These are phyloP conservation scores for Parietichytrium sp. DNA, from an alignment of 108 stramenopile genomes.

Conservation along the genomic window DNA sequence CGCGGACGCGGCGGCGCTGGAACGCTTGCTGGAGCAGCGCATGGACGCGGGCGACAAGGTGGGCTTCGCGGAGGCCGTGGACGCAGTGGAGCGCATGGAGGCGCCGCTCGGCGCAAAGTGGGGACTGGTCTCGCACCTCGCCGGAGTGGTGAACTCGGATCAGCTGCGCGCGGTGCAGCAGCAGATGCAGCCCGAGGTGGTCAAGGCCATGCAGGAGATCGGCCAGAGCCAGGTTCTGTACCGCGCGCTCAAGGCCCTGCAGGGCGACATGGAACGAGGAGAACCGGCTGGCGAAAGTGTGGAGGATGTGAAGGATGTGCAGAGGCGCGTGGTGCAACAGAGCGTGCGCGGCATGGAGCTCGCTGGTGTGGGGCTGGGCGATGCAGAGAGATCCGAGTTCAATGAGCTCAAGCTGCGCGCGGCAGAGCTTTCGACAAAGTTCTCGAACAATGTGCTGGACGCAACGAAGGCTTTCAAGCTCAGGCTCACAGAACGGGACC, in stretches of 20 bases:
- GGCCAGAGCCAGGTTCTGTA: slow-evolving; percentile 81
- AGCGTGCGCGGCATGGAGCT: slow-evolving; percentile 75
- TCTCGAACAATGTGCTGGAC: slow-evolving; percentile 94
- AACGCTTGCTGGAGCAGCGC: slow-evolving; percentile 72
- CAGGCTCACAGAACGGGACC: slow-evolving; percentile 64
- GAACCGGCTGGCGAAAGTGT: slow-evolving; percentile 6
- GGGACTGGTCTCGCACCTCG: slow-evolving; percentile 95
- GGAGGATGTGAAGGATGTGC: slow-evolving; percentile 73
- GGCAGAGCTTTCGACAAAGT: slow-evolving; percentile 78
- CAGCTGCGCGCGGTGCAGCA: slow-evolving; percentile 87
- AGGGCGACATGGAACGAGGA: slow-evolving; percentile 54
- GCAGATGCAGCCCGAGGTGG: slow-evolving; percentile 84
- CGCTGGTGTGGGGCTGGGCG: slow-evolving; percentile 87
- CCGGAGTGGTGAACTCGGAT: slow-evolving; percentile 90
- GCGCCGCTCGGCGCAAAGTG: slow-evolving; percentile 73
- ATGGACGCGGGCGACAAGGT: slow-evolving; percentile 60
- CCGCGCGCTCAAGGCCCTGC: slow-evolving; percentile 76
- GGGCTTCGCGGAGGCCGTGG: slow-evolving; percentile 47
- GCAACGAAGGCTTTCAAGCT: slow-evolving; percentile 86
- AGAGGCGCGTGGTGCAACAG: slow-evolving; percentile 73
- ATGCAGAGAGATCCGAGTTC: slow-evolving; percentile 80
- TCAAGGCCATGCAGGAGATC: slow-evolving; percentile 77
- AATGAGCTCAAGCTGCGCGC: slow-evolving; percentile 86
- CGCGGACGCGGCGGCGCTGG: too few species aligned
- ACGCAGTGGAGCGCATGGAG: slow-evolving; percentile 46